Evolutionary conservation across 768 basidiomycete genomes (phyloP).

Genomic region (Mycena sanguinolenta): DNA sequence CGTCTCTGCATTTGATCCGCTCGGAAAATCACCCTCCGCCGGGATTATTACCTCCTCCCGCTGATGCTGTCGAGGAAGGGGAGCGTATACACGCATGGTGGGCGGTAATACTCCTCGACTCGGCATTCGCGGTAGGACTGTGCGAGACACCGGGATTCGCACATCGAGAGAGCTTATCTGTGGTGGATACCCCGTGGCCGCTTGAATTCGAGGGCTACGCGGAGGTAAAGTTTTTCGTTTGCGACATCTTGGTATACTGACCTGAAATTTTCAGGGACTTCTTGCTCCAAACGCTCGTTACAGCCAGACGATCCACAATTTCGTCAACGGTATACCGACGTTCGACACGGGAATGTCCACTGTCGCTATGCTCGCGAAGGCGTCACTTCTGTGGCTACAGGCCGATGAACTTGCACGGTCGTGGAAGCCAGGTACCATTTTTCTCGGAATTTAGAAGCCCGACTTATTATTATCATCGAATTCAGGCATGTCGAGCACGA

Average conservation of each 20-base stretch:
- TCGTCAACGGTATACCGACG: neutral
- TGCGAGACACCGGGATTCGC: constrained; percentile 45
- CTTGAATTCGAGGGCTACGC: constrained; percentile 52
- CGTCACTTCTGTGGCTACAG: constrained; percentile 24
- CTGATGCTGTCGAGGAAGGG: constrained; percentile 50
- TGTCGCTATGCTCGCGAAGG: constrained; percentile 26
- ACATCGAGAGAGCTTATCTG: constrained; percentile 32
- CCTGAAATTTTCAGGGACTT: constrained; percentile 39
- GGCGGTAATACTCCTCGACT: constrained; percentile 50
- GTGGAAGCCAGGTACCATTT: constrained; percentile 18
- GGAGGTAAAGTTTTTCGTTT: constrained; percentile 39
- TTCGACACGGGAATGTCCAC: constrained; percentile 17
- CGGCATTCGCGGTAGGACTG: constrained; percentile 58
- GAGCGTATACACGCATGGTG: constrained; percentile 55
- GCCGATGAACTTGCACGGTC: constrained; percentile 15
- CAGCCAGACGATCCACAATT: constrained; percentile 33
- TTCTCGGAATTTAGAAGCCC: neutral
- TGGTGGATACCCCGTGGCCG: constrained; percentile 56
- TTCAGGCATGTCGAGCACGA: constrained; percentile 16
- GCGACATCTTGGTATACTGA: constrained; percentile 31
- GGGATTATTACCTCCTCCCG: constrained; percentile 43
- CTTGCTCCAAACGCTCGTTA: constrained; percentile 42
- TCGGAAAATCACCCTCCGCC: constrained; percentile 49
- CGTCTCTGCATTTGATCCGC: constrained; percentile 55
- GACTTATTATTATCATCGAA: neutral